Evolutionary conservation across 192 early-diverging fungal species (phyloP), one percentile per base, ranked within the genome.

Genomic region (Geosiphon pyriformis): DNA sequence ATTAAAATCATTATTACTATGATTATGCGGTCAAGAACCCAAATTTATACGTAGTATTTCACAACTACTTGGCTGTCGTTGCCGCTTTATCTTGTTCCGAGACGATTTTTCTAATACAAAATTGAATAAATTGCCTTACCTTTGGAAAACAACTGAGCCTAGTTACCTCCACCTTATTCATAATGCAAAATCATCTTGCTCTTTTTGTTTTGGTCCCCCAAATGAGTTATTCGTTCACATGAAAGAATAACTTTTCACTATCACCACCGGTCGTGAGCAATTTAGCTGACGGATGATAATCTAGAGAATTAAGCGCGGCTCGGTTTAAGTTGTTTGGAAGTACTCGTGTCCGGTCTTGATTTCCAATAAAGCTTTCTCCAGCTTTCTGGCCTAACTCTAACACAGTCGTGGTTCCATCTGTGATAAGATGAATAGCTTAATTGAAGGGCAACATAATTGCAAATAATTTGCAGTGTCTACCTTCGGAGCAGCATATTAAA

Each of bases 401-500:
- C 4, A 63, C 30, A 1, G 32, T 48, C 1, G 50, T 51, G 4
- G 27, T 51, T 49, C 47, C 61, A 20, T 63, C 61, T 63, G 20
- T 8, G 2, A 61, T 61, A 26, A 12, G 27, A n/a, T 26, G n/a
- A 48, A 47, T 61, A 23, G 4, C 23, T n/a, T 52, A n/a, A n/a
- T 52, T 20, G 17, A 10, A 46, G 17, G 6, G 7, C 22, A 37
- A 1, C 12, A 27, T 26, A 61, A 3, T 31, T 11, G 25, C 37
- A 61, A 25, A 27, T 4, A 18, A 57, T 18, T 20, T 30, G 12
- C 26, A 57, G 22, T n/a, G 23, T 23, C 17, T 61, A 61, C 60
- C 65, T 46, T 66, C 65, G 20, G 65, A 66, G 35, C 65, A 54
- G 6, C 52, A 55, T 11, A 66, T 27, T 18, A 66, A 12, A 30